These are phyloP conservation scores for Aspergillus haitiensis DNA, from an alignment of 495 filamentous ascomycete genomes.

Conservation along the genomic window DNA sequence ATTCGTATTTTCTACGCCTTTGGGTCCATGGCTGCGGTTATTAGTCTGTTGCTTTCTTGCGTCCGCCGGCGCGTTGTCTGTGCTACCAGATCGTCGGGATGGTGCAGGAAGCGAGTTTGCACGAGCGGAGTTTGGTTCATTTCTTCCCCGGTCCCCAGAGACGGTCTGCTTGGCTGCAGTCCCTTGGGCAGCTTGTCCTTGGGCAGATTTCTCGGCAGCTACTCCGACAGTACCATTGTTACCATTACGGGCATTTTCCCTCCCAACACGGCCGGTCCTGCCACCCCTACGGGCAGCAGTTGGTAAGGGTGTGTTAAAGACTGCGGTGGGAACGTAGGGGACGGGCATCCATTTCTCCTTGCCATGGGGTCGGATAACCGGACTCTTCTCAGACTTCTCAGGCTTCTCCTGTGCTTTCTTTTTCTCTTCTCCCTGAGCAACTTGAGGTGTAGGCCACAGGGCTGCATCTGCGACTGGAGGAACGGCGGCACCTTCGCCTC, in stretches of 20 bases:
- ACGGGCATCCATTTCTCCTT: conserved; percentile 75
- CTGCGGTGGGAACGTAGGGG: conserved; percentile 70
- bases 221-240: conserved; percentile 46
- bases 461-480: conserved; percentile 67
- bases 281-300: conserved; percentile 61
- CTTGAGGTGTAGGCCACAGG: conserved; percentile 89
- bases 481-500: conserved; percentile 49
- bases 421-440: conserved; percentile 70
- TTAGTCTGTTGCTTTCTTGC: conserved; percentile 36
- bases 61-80: conserved; percentile 36
- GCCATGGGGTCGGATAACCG: conserved; percentile 52
- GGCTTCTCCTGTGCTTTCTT: conserved; percentile 63
- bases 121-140: conserved; percentile 39
- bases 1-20: conserved; percentile 36
- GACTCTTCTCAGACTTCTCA: conserved; percentile 64
- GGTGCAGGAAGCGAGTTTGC: conserved; percentile 47
- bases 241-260: conserved; percentile 56
- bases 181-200: conserved; percentile 33
- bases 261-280: conserved; percentile 52
- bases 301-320: conserved; percentile 80
- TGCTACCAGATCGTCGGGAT: conserved; percentile 39
- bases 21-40: conserved; percentile 38
- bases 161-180: conserved; percentile 36
- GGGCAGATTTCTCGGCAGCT: conserved; percentile 42
- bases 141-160: conserved; percentile 41